Evolutionary conservation across 257 asterid species (phyloP), one percentile per base, ranked within the genome.

Genomic region (Echites panduratus): DNA sequence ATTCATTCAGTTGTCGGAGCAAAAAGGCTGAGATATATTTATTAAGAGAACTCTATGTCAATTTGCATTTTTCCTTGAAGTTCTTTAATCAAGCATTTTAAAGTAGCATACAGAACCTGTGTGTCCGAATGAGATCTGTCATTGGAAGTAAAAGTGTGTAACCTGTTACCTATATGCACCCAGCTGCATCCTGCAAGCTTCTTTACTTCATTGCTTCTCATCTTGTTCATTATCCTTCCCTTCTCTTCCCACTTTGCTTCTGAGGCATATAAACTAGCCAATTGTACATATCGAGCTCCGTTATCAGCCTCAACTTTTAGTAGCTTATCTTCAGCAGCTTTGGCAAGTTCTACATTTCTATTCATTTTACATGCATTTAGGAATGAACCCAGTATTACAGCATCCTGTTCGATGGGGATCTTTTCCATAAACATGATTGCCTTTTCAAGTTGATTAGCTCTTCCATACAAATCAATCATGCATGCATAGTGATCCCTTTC

Each of bases 391-490:
- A 91, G 40, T 57, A 89, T 77, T 57, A 85, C 74, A 10, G 92
- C 71, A 82, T 91, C 96, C 1, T 85, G 85, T 82, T 89, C 84
- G 5, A 87, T 2, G 4, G 97, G 93, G 85, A 91, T 85, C 71
- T 70, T 75, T 47, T 81, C 88, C 86, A 91, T 84, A 79, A 94
- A 82, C 4, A 63, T 71, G 19, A 79, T 77, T 2, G 96, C 97
- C 82, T 94, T 91, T 17, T 86, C 89, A 19, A 94, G 85, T 48
- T 84, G 85, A 69, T 91, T 87, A 13, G 97, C 89, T 87, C 97
- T 82, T 70, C 96, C 97, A 54, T 91, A 94, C 81, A 94, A 83
- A 77, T 94, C 99, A 26, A 94, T 89, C 99, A 94, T 91, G 70
- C 99, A 89, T 0, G 99, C 95, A 70, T 91, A 94, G 74, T 94